Evolutionary conservation across 2,329 filamentous ascomycete genomes (phyloP), one percentile per base, ranked within the genome.

Genomic region (Penicillium polonicum): DNA sequence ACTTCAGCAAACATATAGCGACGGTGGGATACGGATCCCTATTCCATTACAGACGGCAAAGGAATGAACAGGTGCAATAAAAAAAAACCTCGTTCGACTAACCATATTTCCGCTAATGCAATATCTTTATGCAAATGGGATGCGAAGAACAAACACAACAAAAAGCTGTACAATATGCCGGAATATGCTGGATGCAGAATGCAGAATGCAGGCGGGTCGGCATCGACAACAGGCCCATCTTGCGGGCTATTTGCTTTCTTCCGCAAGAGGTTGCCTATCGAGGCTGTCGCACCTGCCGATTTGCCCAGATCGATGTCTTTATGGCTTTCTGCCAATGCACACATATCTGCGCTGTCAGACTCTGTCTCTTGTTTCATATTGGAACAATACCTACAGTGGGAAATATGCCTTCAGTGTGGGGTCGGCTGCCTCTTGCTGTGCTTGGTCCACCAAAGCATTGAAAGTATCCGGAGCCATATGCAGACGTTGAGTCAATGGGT

Each of bases 401-500:
- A 79, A 77, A 62, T 79, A 79, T 58, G 77, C 72, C 55, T 78
- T 79, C 41, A 79, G 49, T 17, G 63, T 66, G 35, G 58, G 66
- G 41, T 75, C 69, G 36, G 67, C 67, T 29, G 73, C 76, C 58
- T 79, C 77, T 50, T 67, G 60, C 42, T 71, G 70, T 33, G 77
- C 77, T 49, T 69, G 66, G 5, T 68, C 62, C 41, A 78, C 69
- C 58, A 79, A 61, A 8, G 61, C 60, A 42, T 74, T 65, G 51
- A 79, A 75, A 27, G 73, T 72, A 25, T 74, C 62, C 41, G 70
- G 60, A 21, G 73, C 65, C 76, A 81, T 79, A 39, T 70, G 67
- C 55, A 78, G 65, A 6, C 70, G 72, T 60, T 76, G 70, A 10
- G 74, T 78, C 55, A 81, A 72, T 10, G 78, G 78, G 58, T 79